Percentiles rank a stretch among this genome's conserved stretches.
Evolutionary conservation across 2,329 filamentous ascomycete genomes (phyloP).

Genomic region (Trichoderma simmonsii): DNA sequence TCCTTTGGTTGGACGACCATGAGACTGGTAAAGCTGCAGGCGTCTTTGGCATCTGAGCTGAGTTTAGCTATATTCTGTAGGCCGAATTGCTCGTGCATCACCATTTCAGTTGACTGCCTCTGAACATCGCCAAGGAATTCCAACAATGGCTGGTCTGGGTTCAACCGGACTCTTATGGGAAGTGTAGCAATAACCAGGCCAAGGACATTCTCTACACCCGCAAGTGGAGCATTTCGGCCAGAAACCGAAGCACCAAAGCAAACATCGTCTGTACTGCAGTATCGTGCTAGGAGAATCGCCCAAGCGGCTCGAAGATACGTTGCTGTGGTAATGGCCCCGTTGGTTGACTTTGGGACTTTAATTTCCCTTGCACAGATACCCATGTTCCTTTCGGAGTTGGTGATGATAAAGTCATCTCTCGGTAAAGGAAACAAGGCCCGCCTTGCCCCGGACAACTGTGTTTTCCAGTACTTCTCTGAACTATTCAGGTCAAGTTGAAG

Average conservation of each 20-base stretch:
- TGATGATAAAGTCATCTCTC: neutral
- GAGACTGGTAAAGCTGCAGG: slow-evolving; percentile 11
- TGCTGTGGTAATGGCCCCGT: neutral
- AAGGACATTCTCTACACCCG: neutral
- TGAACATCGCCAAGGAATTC: slow-evolving; percentile 20
- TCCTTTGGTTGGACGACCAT: slow-evolving; percentile 4
- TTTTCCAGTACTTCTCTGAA: slow-evolving; percentile 18
- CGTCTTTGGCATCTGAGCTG: neutral
- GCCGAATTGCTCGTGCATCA: slow-evolving; percentile 7
- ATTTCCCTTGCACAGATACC: neutral
- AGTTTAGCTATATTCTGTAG: slow-evolving; percentile 16
- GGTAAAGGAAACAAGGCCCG: neutral
- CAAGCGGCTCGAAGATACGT: slow-evolving; percentile 15
- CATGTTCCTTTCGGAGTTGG: neutral
- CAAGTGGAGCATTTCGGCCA: slow-evolving; percentile 20
- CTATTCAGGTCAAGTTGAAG: neutral
- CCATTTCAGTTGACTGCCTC: slow-evolving; percentile 18
- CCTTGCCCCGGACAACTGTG: slow-evolving; percentile 18
- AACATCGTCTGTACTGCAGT: slow-evolving; percentile 20
- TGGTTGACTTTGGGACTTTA: neutral
- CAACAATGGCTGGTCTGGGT: neutral
- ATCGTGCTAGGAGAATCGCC: slow-evolving; percentile 11
- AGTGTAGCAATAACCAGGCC: slow-evolving; percentile 19
- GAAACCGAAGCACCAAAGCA: slow-evolving; percentile 21
- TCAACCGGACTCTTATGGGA: slow-evolving; percentile 20